phyloP scores from a whole-genome alignment of 495 filamentous ascomycete species.

The Hyaloscypha variabilis region DNA sequence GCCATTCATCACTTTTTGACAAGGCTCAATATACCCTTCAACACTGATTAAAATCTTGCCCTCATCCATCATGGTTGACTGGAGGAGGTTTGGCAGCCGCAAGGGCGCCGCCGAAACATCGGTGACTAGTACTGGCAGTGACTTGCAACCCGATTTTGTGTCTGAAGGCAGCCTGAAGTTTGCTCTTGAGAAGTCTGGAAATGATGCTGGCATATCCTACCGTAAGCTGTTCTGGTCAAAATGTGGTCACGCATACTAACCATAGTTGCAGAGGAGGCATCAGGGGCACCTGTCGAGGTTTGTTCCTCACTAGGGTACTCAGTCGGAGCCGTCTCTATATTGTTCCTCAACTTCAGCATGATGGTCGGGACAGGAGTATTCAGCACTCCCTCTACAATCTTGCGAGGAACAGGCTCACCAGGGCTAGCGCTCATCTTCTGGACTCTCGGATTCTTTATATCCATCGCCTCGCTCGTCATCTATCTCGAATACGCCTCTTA shows the following conservation, averaged over 20 bases:
- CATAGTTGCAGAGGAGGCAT: conserved; percentile 47
- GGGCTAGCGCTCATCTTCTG: conserved; percentile 64
- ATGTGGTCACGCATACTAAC: too few species aligned
- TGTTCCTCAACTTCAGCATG: conserved; percentile 64
- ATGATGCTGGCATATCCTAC: not conserved
- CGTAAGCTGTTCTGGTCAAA: not conserved
- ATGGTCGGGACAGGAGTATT: conserved; percentile 72
- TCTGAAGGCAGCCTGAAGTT: conserved; percentile 5
- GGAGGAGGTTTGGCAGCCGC: conserved; percentile 2
- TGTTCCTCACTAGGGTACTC: conserved; percentile 62
- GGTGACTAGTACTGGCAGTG: not conserved
- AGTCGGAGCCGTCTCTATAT: conserved; percentile 55
- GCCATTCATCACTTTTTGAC: too few species aligned
- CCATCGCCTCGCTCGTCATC: conserved; percentile 50
- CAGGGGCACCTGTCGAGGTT: conserved; percentile 63
- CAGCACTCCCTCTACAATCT: conserved; percentile 60
- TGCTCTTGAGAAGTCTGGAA: conserved; percentile 2
- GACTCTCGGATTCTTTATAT: conserved; percentile 58
- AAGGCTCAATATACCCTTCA: too few species aligned
- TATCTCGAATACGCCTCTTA: conserved; percentile 64
- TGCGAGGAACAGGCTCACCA: conserved; percentile 58
- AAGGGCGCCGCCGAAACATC: conserved; percentile 5
- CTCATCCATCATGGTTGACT: not conserved
- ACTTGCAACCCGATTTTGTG: conserved; percentile 2
- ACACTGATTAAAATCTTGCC: not conserved